Evolutionary conservation across 129 eudicot genomes (phyloP).

Genomic region (Centrapalus pauciflorus): DNA sequence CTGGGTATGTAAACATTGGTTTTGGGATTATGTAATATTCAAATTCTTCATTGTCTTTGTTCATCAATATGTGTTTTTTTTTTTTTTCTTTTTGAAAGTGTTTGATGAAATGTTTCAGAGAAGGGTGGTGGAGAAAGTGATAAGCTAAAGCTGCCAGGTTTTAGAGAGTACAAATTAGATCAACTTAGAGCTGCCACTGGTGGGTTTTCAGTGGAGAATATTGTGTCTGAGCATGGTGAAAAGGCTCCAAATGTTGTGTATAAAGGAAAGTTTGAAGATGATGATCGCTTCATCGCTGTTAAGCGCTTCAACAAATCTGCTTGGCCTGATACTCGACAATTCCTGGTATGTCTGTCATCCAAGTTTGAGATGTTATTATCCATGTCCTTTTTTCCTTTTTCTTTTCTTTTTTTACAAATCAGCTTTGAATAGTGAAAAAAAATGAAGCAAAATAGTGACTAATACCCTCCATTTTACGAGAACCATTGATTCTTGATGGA

Average conservation of each 20-base stretch:
- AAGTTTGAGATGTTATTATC: neutral
- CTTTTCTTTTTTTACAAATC: neutral
- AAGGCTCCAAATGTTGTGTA: constrained; percentile 95
- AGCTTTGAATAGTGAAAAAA: neutral
- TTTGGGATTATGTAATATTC: neutral
- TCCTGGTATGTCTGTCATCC: constrained; percentile 40
- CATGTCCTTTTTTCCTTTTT: too few species aligned
- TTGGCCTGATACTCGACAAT: constrained; percentile 97
- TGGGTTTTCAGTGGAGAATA: constrained; percentile 70
- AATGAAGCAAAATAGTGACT: too few species aligned
- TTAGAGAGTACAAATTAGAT: constrained; percentile 56
- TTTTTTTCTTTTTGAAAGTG: constrained; percentile 11
- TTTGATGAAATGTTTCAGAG: constrained; percentile 27
- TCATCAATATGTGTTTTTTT: neutral
- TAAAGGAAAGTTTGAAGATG: constrained; percentile 63
- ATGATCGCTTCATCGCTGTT: constrained; percentile 74
- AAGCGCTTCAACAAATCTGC: constrained; percentile 84
- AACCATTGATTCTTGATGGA: neutral
- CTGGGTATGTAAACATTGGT: constrained; percentile 35
- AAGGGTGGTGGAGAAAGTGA: constrained; percentile 42
- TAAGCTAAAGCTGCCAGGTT: constrained; percentile 37
- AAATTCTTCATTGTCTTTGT: neutral
- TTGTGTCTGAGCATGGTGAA: constrained; percentile 89
- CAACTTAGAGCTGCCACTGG: constrained; percentile 61
- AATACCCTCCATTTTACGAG: neutral